These are phyloP conservation scores for Lentinula aciculospora DNA, from an alignment of 768 basidiomycete species.

Conservation along the genomic window DNA sequence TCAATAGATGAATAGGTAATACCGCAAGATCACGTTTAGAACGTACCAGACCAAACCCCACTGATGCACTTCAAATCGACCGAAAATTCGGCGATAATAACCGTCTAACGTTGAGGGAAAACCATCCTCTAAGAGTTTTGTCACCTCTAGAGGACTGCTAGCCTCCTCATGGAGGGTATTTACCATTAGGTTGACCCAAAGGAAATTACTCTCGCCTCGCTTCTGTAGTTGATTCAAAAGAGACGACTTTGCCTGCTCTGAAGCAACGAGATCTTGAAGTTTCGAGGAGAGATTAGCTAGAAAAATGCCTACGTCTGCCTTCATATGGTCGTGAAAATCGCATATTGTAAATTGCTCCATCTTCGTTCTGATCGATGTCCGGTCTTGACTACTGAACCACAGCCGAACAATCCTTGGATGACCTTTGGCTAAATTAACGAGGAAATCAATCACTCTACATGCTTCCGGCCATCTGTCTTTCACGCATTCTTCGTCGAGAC, in stretches of 20 bases:
- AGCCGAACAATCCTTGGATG: constrained; percentile 14
- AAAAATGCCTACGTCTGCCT: constrained; percentile 12
- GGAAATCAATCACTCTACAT: constrained; percentile 9
- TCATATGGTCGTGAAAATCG: constrained; percentile 10
- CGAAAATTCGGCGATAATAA: constrained; percentile 15
- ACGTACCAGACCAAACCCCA: too few relatives aligned
- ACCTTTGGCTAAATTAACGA: constrained; percentile 10
- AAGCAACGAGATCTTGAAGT: not conserved
- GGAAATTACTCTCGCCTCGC: constrained; percentile 21
- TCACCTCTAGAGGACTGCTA: constrained; percentile 13
- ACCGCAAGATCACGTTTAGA: not conserved
- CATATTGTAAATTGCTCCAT: constrained; percentile 7
- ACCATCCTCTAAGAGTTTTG: constrained; percentile 11
- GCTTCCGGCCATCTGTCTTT: constrained; percentile 14
- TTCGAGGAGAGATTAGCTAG: not conserved
- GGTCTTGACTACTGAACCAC: constrained; percentile 20
- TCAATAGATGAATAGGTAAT: not conserved
- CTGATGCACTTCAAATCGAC: constrained; percentile 5
- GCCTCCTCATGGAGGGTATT: constrained; percentile 11
- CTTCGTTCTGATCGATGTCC: constrained; percentile 10
- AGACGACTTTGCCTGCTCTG: constrained; percentile 7
- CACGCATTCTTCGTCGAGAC: constrained; percentile 19
- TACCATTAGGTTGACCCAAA: constrained; percentile 23
- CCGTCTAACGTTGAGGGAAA: constrained; percentile 11
- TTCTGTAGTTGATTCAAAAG: not conserved